These are phyloP conservation scores for Globisporangium middletonii DNA, from an alignment of 352 stramenopile species.

Conservation along the genomic window DNA sequence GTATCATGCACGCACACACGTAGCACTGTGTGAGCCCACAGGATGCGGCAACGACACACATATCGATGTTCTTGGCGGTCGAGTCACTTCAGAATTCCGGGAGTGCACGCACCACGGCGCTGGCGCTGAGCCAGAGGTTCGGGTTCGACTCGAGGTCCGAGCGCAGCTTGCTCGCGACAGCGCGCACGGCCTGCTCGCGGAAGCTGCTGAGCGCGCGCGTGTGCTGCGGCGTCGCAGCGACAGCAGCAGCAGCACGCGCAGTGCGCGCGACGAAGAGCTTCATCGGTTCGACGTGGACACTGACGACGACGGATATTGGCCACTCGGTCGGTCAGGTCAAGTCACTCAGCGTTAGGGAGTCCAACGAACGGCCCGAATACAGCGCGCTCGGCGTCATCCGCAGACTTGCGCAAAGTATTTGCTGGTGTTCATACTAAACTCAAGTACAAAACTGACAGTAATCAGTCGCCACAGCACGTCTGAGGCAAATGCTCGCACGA, in stretches of 20 bases:
- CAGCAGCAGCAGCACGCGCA: neutral
- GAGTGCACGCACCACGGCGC: conserved; percentile 51
- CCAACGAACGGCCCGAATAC: too few species aligned
- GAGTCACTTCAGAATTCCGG: neutral
- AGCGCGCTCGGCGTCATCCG: too few species aligned
- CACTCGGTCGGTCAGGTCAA: neutral
- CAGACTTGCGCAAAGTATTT: too few species aligned
- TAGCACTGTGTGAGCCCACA: neutral
- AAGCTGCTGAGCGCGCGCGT: conserved; percentile 43
- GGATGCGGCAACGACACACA: neutral
- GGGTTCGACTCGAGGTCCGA: conserved; percentile 72
- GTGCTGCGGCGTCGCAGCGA: neutral
- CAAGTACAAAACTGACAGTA: too few species aligned
- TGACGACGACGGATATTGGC: neutral
- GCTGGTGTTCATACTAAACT: too few species aligned
- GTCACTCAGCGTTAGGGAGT: too few species aligned
- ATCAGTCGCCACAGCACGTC: too few species aligned
- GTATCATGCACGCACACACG: neutral
- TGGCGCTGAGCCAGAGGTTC: conserved; percentile 76
- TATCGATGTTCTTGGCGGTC: neutral
- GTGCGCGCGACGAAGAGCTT: conserved; percentile 6
- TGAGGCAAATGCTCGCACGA: too few species aligned
- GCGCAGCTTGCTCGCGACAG: conserved; percentile 50
- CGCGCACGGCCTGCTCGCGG: conserved; percentile 53
- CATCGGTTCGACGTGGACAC: conserved; percentile 1